Percentiles rank a stretch among this genome's conserved stretches.
Conservation (phyloP, 768 basidiomycete genomes). For the Amylocystis lapponica region DNA sequence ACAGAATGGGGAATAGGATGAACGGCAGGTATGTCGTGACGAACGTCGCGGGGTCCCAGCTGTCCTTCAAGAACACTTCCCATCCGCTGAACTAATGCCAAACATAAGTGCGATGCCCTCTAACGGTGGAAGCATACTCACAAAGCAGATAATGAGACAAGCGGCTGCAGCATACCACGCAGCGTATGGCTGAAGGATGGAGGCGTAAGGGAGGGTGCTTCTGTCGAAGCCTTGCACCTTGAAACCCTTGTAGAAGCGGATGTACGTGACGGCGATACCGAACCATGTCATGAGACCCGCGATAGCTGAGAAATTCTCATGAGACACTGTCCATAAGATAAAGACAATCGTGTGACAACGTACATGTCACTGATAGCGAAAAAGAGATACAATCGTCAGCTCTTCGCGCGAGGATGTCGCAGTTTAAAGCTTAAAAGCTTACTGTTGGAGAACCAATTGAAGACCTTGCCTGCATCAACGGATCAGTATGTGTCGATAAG, state of each 20-base stretch:
- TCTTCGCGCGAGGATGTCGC: not conserved
- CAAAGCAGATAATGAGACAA: slow-evolving; percentile 52
- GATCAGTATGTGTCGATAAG: too few species aligned
- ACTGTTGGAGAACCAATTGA: slow-evolving; percentile 70
- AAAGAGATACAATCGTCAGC: slow-evolving; percentile 14
- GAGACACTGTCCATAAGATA: slow-evolving; percentile 24
- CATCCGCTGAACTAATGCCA: slow-evolving; percentile 39
- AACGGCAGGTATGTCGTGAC: slow-evolving; percentile 78
- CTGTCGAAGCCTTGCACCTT: slow-evolving; percentile 77
- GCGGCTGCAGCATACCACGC: slow-evolving; percentile 46
- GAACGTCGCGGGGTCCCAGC: slow-evolving; percentile 61
- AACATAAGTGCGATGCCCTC: too few species aligned
- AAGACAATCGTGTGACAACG: slow-evolving; percentile 13
- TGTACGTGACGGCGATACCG: slow-evolving; percentile 41
- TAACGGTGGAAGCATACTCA: slow-evolving; percentile 42
- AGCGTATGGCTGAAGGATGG: slow-evolving; percentile 64
- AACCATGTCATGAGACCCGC: slow-evolving; percentile 43
- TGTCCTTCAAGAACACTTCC: slow-evolving; percentile 44
- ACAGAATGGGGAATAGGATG: slow-evolving; percentile 71
- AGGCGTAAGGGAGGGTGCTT: slow-evolving; percentile 60
- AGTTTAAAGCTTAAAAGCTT: slow-evolving; percentile 1
- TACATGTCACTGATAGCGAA: not conserved
- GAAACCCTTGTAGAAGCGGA: slow-evolving; percentile 75
- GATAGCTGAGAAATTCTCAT: slow-evolving; percentile 29
- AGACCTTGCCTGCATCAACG: too few species aligned